phyloP scores from a whole-genome alignment of 345 rosid species.

The Raphanus sativus region DNA sequence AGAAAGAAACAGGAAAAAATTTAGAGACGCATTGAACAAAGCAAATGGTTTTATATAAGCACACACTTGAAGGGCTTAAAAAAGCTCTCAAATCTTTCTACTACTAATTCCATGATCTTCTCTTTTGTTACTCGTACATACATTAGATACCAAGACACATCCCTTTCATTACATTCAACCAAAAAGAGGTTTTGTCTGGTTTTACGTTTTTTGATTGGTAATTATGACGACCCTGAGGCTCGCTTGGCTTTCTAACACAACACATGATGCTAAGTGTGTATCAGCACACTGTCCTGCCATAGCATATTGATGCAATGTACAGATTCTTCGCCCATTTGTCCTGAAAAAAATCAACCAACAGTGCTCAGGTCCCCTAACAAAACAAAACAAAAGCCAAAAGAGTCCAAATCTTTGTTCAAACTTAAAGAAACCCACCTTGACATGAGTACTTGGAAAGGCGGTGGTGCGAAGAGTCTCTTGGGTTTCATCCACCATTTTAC shows the following conservation, averaged over 20 bases:
- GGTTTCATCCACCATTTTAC: conserved; percentile 75
- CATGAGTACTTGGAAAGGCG: conserved; percentile 83
- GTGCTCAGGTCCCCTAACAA: not conserved
- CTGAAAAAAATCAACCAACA: conserved; percentile 50
- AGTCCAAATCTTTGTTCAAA: not conserved
- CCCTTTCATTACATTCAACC: conserved; percentile 32
- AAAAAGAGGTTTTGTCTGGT: conserved; percentile 15
- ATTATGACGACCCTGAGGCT: not conserved
- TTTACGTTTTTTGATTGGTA: not conserved
- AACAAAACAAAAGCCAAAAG: not conserved
- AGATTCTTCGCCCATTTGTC: conserved; percentile 92
- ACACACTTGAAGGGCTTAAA: conserved; percentile 26
- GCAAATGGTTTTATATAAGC: not conserved
- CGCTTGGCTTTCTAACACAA: conserved; percentile 10
- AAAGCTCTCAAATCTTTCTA: conserved; percentile 28
- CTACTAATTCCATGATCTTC: conserved; percentile 9
- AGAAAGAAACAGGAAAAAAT: not conserved
- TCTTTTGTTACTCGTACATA: conserved; percentile 28
- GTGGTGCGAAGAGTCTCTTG: conserved; percentile 97
- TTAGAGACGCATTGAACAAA: not conserved
- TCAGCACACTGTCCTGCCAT: conserved; percentile 87
- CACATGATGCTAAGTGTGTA: not conserved
- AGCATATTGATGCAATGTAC: conserved; percentile 82
- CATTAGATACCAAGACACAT: conserved; percentile 15
- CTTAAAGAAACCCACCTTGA: conserved; percentile 58